Evolutionary conservation across 2,329 filamentous ascomycete species (phyloP).

Genomic region (Sporothrix mexicana): DNA sequence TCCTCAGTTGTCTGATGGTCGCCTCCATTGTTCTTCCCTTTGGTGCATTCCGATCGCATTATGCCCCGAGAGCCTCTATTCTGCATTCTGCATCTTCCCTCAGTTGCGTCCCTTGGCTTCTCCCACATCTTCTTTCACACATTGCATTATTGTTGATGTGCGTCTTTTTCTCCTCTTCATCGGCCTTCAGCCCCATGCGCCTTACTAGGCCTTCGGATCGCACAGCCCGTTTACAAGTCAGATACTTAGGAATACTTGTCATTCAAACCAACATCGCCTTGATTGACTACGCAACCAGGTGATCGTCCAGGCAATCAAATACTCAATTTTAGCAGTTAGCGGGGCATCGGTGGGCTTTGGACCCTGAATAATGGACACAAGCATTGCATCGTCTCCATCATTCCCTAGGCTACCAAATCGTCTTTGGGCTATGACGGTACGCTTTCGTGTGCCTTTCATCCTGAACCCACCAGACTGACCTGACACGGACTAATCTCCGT

Average conservation of each 20-base stretch:
- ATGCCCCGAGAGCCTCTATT: background rate
- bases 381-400: background rate
- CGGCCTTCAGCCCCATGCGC: conserved; percentile 8
- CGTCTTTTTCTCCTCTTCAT: background rate
- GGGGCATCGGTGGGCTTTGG: background rate
- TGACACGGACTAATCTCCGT: background rate
- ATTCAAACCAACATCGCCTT: background rate
- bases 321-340: background rate
- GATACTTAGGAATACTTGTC: background rate
- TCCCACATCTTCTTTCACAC: background rate
- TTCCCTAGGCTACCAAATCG: background rate
- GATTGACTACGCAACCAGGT: background rate
- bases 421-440: background rate
- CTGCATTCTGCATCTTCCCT: too few relatives aligned
- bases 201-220: background rate
- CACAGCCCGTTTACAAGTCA: conserved; percentile 7
- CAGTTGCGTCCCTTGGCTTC: background rate
- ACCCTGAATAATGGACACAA: background rate
- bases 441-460: background rate
- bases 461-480: background rate
- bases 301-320: background rate
- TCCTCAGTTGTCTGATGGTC: background rate
- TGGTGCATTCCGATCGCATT: background rate
- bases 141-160: background rate
- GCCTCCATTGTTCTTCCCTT: background rate